These are phyloP conservation scores for Rhododendron vialii DNA, from an alignment of 148 eudicot species.

Conservation along the genomic window DNA sequence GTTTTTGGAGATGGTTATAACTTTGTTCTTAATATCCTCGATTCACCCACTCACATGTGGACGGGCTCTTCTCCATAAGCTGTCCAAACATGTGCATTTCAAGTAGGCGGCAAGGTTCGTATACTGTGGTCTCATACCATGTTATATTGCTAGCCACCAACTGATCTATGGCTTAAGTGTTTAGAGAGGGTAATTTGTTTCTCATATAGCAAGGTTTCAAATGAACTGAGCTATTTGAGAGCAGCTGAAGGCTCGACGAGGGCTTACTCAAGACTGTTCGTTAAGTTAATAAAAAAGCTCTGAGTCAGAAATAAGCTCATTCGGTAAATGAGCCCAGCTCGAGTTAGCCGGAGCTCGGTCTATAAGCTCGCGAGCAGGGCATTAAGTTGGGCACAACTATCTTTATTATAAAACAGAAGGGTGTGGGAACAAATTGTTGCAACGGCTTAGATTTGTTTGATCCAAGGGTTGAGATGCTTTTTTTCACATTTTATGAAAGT, in stretches of 20 bases:
- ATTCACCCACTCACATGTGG: neutral
- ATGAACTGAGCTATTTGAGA: neutral
- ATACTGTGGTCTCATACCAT: neutral
- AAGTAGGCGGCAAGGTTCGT: neutral
- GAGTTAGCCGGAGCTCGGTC: neutral
- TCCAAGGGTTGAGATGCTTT: no score
- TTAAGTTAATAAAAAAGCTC: neutral
- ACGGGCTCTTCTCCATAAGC: neutral
- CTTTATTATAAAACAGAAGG: no score
- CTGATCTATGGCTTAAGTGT: neutral
- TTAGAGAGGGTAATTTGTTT: neutral
- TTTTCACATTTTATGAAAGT: no score
- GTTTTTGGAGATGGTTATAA: neutral
- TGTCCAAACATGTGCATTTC: neutral
- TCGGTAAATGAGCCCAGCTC: neutral
- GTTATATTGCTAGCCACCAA: neutral
- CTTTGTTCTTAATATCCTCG: neutral
- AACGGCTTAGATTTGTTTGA: no score
- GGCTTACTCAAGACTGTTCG: neutral
- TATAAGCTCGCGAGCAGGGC: neutral
- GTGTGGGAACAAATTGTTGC: no score
- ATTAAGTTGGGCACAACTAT: neutral
- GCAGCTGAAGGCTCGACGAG: neutral
- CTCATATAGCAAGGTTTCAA: neutral
- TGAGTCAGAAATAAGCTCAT: neutral